Evolutionary conservation across 2,329 filamentous ascomycete genomes (phyloP).

Genomic region (Xylaria sp.): DNA sequence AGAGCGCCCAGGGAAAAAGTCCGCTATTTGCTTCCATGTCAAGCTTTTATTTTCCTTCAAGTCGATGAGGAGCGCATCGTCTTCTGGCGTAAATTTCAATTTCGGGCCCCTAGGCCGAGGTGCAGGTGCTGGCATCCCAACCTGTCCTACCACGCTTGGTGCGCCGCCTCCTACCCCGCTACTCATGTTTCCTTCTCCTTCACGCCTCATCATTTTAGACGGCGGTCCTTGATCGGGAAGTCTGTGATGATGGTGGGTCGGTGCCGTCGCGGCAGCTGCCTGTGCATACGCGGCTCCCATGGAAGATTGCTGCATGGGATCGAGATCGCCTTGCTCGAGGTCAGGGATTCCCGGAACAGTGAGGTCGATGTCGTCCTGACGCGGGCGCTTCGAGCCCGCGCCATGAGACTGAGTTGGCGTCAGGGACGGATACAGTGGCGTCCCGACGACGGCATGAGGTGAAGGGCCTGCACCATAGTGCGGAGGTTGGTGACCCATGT

Average conservation of each 20-base stretch:
- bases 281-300: slow-evolving; percentile 65
- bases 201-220: slow-evolving; percentile 73
- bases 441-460: slow-evolving; percentile 58
- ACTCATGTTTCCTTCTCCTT: slow-evolving; percentile 60
- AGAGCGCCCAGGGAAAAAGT: slow-evolving; percentile 92
- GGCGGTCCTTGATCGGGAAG: slow-evolving; percentile 79
- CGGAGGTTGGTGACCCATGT: slow-evolving; percentile 62
- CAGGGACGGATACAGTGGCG: slow-evolving; percentile 63
- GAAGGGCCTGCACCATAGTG: slow-evolving; percentile 64
- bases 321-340: slow-evolving; percentile 66
- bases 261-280: slow-evolving; percentile 56
- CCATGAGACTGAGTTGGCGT: slow-evolving; percentile 53
- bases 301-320: slow-evolving; percentile 64
- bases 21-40: slow-evolving; percentile 97
- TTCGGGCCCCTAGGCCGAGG: slow-evolving; percentile 86
- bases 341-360: slow-evolving; percentile 62
- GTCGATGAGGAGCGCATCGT: slow-evolving; percentile 87
- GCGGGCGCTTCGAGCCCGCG: slow-evolving; percentile 61
- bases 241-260: slow-evolving; percentile 83
- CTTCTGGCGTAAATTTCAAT: slow-evolving; percentile 92
- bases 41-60: slow-evolving; percentile 94
- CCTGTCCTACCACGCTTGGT: slow-evolving; percentile 86
- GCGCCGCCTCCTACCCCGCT: slow-evolving; percentile 68
- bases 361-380: slow-evolving; percentile 69
- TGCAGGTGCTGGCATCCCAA: slow-evolving; percentile 87